A percentile compares a stretch with the other conserved stretches of the same genome.
Evolutionary conservation across 2,329 filamentous ascomycete species (phyloP).

Genomic region (Fusarium haematococcum): DNA sequence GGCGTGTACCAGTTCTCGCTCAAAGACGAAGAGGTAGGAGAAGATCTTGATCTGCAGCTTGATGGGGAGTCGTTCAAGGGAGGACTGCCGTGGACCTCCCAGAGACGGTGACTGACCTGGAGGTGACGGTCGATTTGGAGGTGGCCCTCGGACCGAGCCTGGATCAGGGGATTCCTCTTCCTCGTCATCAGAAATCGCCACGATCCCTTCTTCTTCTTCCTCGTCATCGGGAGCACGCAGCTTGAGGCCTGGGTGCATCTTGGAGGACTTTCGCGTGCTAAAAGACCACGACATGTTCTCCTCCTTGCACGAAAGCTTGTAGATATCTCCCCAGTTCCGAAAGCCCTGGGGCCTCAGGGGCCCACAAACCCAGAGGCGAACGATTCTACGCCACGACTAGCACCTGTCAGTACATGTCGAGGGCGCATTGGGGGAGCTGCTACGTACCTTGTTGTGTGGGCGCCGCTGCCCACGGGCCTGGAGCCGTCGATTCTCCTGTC

Average conservation of each 20-base stretch:
- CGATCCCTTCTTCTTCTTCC: background rate
- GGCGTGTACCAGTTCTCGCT: constrained; percentile 53
- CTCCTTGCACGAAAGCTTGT: constrained; percentile 31
- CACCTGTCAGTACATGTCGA: background rate
- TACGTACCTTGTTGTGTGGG: background rate
- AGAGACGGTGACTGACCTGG: background rate
- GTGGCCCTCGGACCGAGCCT: background rate
- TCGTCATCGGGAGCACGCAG: constrained; percentile 12
- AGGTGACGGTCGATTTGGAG: background rate
- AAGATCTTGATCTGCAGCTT: constrained; percentile 52
- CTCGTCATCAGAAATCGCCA: background rate
- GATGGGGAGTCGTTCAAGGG: constrained; percentile 48
- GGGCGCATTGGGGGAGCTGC: background rate
- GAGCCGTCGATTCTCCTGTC: background rate
- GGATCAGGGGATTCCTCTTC: background rate
- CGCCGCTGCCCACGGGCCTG: background rate
- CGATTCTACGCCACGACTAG: constrained; percentile 20
- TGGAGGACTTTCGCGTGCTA: rapidly evolving
- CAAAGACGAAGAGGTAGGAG: constrained; percentile 50
- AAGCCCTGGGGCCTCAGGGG: rapidly evolving
- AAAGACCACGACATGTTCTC: constrained; percentile 35
- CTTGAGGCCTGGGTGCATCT: constrained; percentile 27
- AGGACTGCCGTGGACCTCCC: constrained; percentile 37
- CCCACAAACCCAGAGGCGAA: background rate
- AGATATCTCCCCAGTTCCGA: constrained; percentile 11